Base-by-base conservation (phyloP, 1,284 basidiomycete species). In the Volvariella volvacea region DNA sequence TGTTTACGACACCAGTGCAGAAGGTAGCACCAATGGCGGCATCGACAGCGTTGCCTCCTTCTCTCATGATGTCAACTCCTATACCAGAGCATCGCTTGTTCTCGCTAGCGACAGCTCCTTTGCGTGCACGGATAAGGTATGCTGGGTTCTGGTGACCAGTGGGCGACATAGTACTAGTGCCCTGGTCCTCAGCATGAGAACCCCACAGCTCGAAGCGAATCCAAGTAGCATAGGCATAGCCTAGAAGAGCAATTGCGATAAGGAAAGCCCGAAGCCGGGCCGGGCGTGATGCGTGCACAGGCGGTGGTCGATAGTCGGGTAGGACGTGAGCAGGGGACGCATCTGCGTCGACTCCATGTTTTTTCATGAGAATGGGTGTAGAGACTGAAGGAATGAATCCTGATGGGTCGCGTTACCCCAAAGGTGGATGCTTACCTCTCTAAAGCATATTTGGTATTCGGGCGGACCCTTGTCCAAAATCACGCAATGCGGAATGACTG, bases 1-100 rank as follows among this genome's bases (percentile, higher is more conserved):
- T 88, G 61, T 92, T 92, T 44, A 91, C 76, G 1, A 92, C 85
- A 2, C 92, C 92, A 31, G 80, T 76, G 59, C 93, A 96, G 22
- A 96, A 70, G 1, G 86, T 80, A 1, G 87, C 73, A 31, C 83
- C 81, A 43, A 97, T 78, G 0, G 83, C 85, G 1, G 93, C 86
- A 55, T 98, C 95, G 8, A 95, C 80, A 0, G 94, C 94, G 50
- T 89, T 93, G 14, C 94, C 95, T 22, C 91, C 92, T 4, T 82
- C 77, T 60, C 83, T 83, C 50, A 94, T 56, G 6, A 83, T 71
- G 8, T 79, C 64, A 0, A 95, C 77, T 1, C 92, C 93, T 45
- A 94, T 81, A 38, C 87, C 65, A 4, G 90, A 93, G 62, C 93
- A 96, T 16, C 80, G 67, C 50, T 73, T 71, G 61, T 93, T 89